Base-by-base conservation (phyloP, 176 grass and related monocot species). In the Metroxylon sagu region DNA sequence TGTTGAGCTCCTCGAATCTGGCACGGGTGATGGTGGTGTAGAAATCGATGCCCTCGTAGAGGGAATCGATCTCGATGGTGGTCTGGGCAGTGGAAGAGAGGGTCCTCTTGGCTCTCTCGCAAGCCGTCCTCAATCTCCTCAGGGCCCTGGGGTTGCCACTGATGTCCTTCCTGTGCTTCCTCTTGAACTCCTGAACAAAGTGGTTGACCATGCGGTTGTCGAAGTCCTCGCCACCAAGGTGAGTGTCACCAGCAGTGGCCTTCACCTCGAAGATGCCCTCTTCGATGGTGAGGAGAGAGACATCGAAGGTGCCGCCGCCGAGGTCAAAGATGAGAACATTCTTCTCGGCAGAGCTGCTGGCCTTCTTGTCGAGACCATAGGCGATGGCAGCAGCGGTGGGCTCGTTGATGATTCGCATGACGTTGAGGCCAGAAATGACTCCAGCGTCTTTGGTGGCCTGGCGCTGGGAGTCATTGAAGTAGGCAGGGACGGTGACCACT, bases 151-250 rank as follows among this genome's bases (percentile, higher is more conserved):
- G 72, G 67, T 85, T 85, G 76, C 76, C 76, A n/a, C 67, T 85
- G 57, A 85, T 85, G 25, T 85, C 76, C 76, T 85, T 80, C 67
- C 80, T 85, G 57, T 68, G 79, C 76, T 85, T 85, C 52, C 82
- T 85, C 52, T 76, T 80, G 18, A 85, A 85, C 82, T 85, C 76
- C 71, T 80, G 76, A 25, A 76, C 82, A 0, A 85, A 85, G 76
- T 85, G 82, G 67, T 80, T 85, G 2, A 80, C 82, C 82, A 85
- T 80, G 52, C 82, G 78, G 76, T 85, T 79, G 52, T 85, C 82
- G 3, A 85, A 85, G 62, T 85, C 82, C 72, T 85, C 82, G 68
- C 82, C 82, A 29, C 82, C 82, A 23, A 77, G 83, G 72, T 85
- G 83, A 15, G 83, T 85, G 54, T 85, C 83, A 64, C 83, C 83